phyloP scores from a whole-genome alignment of 805 yeast species.

The Hagleromyces aurorensis region DNA sequence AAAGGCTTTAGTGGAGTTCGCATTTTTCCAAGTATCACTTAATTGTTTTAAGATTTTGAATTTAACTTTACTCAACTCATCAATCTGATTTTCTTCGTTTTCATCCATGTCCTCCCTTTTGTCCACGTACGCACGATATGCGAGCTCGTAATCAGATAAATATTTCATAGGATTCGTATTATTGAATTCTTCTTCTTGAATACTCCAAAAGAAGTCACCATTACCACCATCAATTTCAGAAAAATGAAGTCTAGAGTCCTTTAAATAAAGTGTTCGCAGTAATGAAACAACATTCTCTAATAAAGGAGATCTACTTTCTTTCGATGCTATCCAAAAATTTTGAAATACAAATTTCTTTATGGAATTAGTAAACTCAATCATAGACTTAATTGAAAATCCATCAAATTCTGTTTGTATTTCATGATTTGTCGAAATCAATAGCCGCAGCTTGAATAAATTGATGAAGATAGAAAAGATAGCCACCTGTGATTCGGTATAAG shows the following conservation, averaged over 20 bases:
- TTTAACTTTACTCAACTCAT: constrained; percentile 12
- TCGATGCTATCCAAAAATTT: constrained; percentile 13
- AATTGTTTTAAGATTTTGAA: constrained; percentile 9
- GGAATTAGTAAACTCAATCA: constrained; percentile 12
- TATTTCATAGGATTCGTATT: constrained; percentile 18
- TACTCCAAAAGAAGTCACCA: constrained; percentile 26
- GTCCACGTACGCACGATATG: constrained; percentile 16
- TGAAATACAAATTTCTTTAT: constrained; percentile 20
- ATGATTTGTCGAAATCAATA: constrained; percentile 24
- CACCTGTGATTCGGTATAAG: constrained; percentile 2
- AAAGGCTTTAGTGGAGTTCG: constrained; percentile 17
- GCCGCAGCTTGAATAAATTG: constrained; percentile 18
- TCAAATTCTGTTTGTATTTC: constrained; percentile 17
- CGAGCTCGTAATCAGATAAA: constrained; percentile 21
- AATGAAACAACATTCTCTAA: constrained; percentile 13
- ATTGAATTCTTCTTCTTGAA: constrained; percentile 18
- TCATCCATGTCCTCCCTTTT: constrained; percentile 8
- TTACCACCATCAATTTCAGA: constrained; percentile 5
- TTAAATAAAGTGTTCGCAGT: constrained; percentile 21
- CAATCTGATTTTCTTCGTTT: constrained; percentile 30
- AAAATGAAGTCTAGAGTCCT: constrained; percentile 26
- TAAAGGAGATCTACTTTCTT: constrained; percentile 4
- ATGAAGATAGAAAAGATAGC: constrained; percentile 13
- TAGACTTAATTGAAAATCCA: constrained; percentile 11
- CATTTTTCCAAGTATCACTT: constrained; percentile 20